Base-by-base conservation (phyloP, 2,329 filamentous ascomycete genomes). In the Blastomyces emzantsi region DNA sequence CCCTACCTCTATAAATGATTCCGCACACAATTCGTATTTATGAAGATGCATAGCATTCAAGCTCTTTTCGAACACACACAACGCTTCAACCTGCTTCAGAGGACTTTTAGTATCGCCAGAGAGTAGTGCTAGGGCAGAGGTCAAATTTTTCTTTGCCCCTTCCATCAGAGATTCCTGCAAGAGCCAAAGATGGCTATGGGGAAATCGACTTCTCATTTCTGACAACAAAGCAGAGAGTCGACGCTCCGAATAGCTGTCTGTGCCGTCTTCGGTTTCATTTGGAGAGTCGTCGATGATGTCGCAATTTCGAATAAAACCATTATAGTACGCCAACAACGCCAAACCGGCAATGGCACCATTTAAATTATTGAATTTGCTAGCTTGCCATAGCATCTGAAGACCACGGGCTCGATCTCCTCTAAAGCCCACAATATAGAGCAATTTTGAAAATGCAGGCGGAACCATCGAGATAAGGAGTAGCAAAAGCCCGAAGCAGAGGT, bases 311-410 rank as follows among this genome's bases (percentile, higher is more conserved):
- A 95, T 82, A 41, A 96, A 83, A 6, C 88, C 89, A 72, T 96
- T 96, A 77, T 97, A 96, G 75, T 92, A 97, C 0, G 85, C 87
- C 19, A 97, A 81, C 0, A 97, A 79, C 33, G 90, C 84, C 51
- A 97, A 81, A 0, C 88, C 90, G 0, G 92, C 87, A 72, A 97
- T 88, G 7, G 90, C 93, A n/a, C 92, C 93, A 71, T 97, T 95
- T 70, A 97, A 84, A 73, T 96, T 96, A 66, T 87, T 78, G 73
- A 92, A 94, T 60, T 87, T 86, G 28, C 90, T 92, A 15, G 91
- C 90, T 73, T 90, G 87, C 94, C 94, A 99, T 4, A 99, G 85
- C 85, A 97, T 89, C 49, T 83, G 81, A 41, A 97, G 82, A 11
- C 92, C 94, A 49, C 88, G 83, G 66, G 90, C 86, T 54, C 92